Evolutionary conservation across 768 basidiomycete genomes (phyloP), one percentile per base, ranked within the genome.

Genomic region (Austroboletus festivus): DNA sequence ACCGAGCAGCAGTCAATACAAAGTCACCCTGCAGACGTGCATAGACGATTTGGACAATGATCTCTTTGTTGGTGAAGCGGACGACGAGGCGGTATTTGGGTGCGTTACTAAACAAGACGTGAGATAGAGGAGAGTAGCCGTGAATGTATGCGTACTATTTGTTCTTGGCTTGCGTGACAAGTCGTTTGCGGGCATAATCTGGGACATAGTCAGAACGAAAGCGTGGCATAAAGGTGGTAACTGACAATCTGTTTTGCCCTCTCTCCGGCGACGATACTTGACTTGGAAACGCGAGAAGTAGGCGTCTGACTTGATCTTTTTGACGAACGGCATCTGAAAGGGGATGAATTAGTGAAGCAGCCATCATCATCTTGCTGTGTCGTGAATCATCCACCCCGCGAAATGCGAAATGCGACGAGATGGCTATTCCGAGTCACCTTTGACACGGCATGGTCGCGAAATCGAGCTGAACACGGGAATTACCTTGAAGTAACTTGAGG

Each of bases 271-370:
- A 68, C 95, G 89, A 74, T 96, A 96, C 78, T 98, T 98, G 64
- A 98, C 94, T 78, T 96, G 93, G 80, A 87, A 96, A 55, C 94
- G 85, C 54, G 93, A 96, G 77, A 92, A 96, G 86, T 97, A 97
- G 64, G 95, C 91, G 69, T 84, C 83, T 64, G 90, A 89, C 80
- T 99, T 97, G 77, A 94, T 71, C 60, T 87, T 86, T 78, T 97
- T 97, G 78, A 96, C 88, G 81, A 96, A 98, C 53, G 94, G 95
- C 95, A 92, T 90, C 78, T 79, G 45, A 16, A n/a, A 34, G 26
- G 39, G 50, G 46, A 34, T 39, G 26, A 41, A 51, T 68, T 52
- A 69, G 56, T 20, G 7, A 49, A 35, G 35, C 38, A 34, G 37
- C n/a, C n/a, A 22, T 26, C 46, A 40, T 38, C 69, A 72, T 73